A percentile compares a stretch with the other conserved stretches of the same genome.
phyloP scores from a whole-genome alignment of 352 stramenopile genomes.

The Pseudoperonospora humuli region DNA sequence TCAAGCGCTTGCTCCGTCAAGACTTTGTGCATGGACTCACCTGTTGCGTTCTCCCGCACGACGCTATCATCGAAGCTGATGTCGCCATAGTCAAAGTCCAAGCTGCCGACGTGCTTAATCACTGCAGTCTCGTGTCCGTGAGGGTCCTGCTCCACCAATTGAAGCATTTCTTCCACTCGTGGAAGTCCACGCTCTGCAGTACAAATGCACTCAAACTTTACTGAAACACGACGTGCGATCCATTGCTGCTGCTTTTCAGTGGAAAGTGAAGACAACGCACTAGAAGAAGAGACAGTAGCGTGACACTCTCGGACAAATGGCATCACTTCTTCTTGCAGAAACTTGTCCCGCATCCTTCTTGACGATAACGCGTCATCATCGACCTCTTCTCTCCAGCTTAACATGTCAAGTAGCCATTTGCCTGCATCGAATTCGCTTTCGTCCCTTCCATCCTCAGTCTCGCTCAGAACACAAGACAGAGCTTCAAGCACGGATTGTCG shows the following conservation, averaged over 20 bases:
- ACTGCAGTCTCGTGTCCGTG: slow-evolving; percentile 11
- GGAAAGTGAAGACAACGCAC: slow-evolving; percentile 15
- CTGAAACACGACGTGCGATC: slow-evolving; percentile 18
- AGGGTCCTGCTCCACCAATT: slow-evolving; percentile 12
- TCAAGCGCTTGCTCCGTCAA: slow-evolving; percentile 38
- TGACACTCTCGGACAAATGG: slow-evolving; percentile 25
- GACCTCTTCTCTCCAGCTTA: not conserved
- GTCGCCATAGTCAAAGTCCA: slow-evolving; percentile 17
- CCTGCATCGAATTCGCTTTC: slow-evolving; percentile 1
- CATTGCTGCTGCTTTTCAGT: slow-evolving; percentile 28
- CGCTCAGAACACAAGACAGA: slow-evolving; percentile 9
- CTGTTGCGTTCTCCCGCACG: slow-evolving; percentile 19
- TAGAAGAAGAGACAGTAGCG: slow-evolving; percentile 17
- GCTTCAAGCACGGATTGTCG: slow-evolving; percentile 19
- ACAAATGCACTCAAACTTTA: slow-evolving; percentile 20
- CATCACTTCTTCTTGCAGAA: slow-evolving; percentile 16
- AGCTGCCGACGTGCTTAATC: slow-evolving; percentile 32
- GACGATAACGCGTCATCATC: not conserved
- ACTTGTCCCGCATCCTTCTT: slow-evolving; percentile 3
- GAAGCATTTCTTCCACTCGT: slow-evolving; percentile 14
- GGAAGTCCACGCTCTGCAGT: slow-evolving; percentile 17
- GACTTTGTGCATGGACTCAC: slow-evolving; percentile 34
- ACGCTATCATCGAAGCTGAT: slow-evolving; percentile 1
- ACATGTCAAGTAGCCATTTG: slow-evolving; percentile 9
- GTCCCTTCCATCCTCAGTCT: slow-evolving; percentile 3